Evolutionary conservation across 2,329 filamentous ascomycete genomes (phyloP).

Genomic region (Colletotrichum filicis): DNA sequence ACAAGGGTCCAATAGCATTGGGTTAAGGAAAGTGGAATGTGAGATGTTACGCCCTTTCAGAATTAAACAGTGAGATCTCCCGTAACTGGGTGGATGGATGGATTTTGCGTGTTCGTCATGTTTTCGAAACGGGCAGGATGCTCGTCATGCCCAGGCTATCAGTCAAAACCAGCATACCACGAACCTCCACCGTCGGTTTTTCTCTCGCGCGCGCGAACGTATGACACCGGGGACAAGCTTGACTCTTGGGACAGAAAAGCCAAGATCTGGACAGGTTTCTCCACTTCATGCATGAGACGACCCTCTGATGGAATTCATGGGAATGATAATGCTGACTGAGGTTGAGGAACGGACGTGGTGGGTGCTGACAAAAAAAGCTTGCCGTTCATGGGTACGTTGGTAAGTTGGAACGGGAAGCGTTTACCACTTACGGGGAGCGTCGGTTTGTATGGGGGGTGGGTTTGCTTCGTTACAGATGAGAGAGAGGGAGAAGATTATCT

Average conservation of each 20-base stretch:
- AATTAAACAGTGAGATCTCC: neutral
- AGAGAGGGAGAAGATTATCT: neutral
- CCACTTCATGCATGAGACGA: neutral
- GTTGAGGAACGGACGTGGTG: neutral
- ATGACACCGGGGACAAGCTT: neutral
- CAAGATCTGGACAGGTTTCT: neutral
- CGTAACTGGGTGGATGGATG: neutral
- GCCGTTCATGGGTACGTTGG: neutral
- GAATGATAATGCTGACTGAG: neutral
- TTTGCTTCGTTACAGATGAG: neutral
- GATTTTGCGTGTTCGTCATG: neutral
- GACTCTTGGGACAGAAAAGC: neutral
- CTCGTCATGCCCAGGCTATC: neutral
- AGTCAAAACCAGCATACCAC: neutral
- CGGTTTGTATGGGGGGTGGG: neutral
- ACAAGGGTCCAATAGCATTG: neutral
- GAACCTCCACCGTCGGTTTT: neutral
- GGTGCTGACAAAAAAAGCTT: neutral
- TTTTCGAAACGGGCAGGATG: neutral
- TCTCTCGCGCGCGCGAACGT: neutral
- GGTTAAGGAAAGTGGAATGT: neutral
- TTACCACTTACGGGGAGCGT: neutral
- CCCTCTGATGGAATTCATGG: neutral
- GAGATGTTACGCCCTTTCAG: too few relatives aligned
- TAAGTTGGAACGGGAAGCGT: neutral